Evolutionary conservation across 495 filamentous ascomycete species (phyloP).

Genomic region (Trichocladium antarcticum): DNA sequence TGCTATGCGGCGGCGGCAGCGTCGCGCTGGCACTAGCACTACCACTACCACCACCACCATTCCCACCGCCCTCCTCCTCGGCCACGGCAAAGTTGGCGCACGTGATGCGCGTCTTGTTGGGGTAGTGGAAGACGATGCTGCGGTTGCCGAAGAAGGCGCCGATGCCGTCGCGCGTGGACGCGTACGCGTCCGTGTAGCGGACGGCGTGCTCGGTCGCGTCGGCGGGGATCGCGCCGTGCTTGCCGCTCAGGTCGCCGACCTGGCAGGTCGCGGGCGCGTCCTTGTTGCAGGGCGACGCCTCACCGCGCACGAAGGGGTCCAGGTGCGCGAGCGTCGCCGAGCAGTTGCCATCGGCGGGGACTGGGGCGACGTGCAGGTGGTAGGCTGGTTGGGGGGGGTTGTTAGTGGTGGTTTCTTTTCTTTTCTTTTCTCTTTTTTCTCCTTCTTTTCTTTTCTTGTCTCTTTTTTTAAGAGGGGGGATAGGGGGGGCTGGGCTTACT

Average conservation of each 20-base stretch:
- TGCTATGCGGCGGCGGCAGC: no score
- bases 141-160: conserved; percentile 68
- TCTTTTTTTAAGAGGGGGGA: no score
- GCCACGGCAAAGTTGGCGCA: conserved; percentile 55
- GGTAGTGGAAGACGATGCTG: conserved; percentile 64
- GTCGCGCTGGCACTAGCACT: no score
- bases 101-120: conserved; percentile 57
- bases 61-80: no score
- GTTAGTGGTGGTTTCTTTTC: no score
- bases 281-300: conserved; percentile 53
- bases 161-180: conserved; percentile 46
- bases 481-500: conserved; percentile 38
- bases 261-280: conserved; percentile 58
- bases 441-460: no score
- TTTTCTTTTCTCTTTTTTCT: no score
- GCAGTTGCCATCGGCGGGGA: conserved; percentile 70
- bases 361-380: conserved; percentile 67
- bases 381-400: conserved; percentile 47
- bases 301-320: conserved; percentile 46
- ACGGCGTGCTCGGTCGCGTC: conserved; percentile 32
- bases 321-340: conserved; percentile 54
- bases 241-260: conserved; percentile 75
- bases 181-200: conserved; percentile 56
- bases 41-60: no score
- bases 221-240: conserved; percentile 53